Evolutionary conservation across 2,329 filamentous ascomycete genomes (phyloP).

Genomic region (Penicillium crustosum): DNA sequence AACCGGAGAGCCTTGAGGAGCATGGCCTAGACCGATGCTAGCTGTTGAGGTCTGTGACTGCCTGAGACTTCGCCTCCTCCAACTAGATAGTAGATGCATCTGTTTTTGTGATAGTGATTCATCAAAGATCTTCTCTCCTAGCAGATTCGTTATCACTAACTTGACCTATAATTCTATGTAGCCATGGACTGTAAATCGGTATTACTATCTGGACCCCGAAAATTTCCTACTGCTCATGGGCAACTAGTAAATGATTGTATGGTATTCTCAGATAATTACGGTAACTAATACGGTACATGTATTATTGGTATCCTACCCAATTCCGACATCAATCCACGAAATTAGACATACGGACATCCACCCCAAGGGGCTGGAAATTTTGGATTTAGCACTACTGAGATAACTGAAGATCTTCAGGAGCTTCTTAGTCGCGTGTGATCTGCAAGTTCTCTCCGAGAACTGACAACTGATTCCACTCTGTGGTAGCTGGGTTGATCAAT

Average conservation of each 20-base stretch:
- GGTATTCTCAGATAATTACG: background rate
- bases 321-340: too few species aligned
- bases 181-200: background rate
- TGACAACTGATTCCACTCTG: too few species aligned
- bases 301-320: too few species aligned
- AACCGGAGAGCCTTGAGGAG: background rate
- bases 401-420: too few species aligned
- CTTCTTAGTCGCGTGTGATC: too few species aligned
- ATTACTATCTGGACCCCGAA: background rate
- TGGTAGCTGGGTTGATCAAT: too few species aligned
- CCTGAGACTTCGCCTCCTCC: background rate
- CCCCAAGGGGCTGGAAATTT: too few species aligned
- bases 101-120: background rate
- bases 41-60: background rate
- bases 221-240: too few species aligned
- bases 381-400: too few species aligned
- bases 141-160: background rate
- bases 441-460: too few species aligned
- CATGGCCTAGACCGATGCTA: background rate
- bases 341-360: too few species aligned
- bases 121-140: background rate
- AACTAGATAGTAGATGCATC: background rate
- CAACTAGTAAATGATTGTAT: background rate
- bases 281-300: too few species aligned
- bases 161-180: background rate